These are phyloP conservation scores for Ceratocystis papillata DNA, from an alignment of 2,329 filamentous ascomycete genomes.

Conservation along the genomic window DNA sequence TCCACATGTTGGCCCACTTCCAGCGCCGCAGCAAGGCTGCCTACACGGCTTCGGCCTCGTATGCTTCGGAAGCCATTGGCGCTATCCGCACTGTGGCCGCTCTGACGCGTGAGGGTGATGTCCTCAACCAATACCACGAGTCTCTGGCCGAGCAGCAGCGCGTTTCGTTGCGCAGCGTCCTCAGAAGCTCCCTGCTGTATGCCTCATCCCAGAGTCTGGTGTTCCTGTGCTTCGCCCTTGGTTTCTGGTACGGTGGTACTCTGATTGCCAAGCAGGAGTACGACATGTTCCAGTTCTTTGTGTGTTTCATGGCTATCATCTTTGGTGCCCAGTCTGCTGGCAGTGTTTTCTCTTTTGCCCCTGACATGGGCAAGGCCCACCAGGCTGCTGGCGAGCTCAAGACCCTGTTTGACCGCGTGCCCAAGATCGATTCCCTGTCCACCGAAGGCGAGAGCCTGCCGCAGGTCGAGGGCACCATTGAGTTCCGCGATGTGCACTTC, in stretches of 20 bases:
- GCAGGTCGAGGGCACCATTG: slow-evolving; percentile 62
- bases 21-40: slow-evolving; percentile 67
- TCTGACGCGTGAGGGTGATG: slow-evolving; percentile 75
- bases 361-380: slow-evolving; percentile 88
- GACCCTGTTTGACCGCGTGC: slow-evolving; percentile 70
- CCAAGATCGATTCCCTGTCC: slow-evolving; percentile 74
- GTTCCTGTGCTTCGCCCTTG: slow-evolving; percentile 74
- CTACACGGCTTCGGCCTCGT: slow-evolving; percentile 71
- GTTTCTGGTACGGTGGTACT: slow-evolving; percentile 84
- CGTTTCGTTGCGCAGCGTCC: slow-evolving; percentile 58
- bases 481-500: slow-evolving; percentile 90
- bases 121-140: slow-evolving; percentile 58
- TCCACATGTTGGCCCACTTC: slow-evolving; percentile 72
- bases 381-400: slow-evolving; percentile 72
- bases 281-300: slow-evolving; percentile 75
- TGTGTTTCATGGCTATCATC: slow-evolving; percentile 78
- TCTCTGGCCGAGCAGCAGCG: slow-evolving; percentile 57
- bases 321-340: slow-evolving; percentile 90
- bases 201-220: slow-evolving; percentile 73
- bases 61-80: slow-evolving; percentile 85
- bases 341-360: slow-evolving; percentile 77
- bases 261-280: slow-evolving; percentile 64
- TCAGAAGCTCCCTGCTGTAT: slow-evolving; percentile 69
- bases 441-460: slow-evolving; percentile 52
- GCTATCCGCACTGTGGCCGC: slow-evolving; percentile 89